Base-by-base conservation (phyloP, 495 filamentous ascomycete genomes). In the Aspergillus heteromorphus region DNA sequence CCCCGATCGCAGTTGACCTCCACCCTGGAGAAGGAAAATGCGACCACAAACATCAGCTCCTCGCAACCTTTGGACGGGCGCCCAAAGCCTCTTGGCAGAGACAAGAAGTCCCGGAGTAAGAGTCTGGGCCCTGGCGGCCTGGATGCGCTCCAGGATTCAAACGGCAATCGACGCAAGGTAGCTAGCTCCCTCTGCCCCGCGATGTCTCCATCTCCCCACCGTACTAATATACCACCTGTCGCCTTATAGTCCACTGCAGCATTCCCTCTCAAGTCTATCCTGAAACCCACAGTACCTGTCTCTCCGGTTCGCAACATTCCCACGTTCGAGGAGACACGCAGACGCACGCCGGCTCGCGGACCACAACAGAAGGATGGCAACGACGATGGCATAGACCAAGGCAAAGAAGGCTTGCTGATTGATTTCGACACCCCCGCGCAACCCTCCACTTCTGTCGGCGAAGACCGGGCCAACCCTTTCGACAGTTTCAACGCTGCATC, bases 101-200 rank as follows among this genome's bases (percentile, higher is more conserved):
- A 77, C 14, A 89, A 86, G 70, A 95, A 95, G 71, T 88, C 85
- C 30, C 83, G 93, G 48, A 97, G 93, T 68, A 97, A 96, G 71
- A 96, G 91, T 66, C 82, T 98, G 56, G 93, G 93, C 1, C 92
- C 92, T 19, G 93, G 91, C 18, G 89, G 92, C 48, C 71, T 96
- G 29, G 91, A 91, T 74, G 83, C 83, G 49, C 76, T 95, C 40
- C 89, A 90, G 66, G 78, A 85, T 56, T 83, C 82, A 18, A 82
- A 77, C 63, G 92, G 89, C 11, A 97, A 97, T 68, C 76, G 88
- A 54, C 83, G 87, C 69, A 86, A 87, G 73, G 90, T 91, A 83
- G 56, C 68, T 65, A 41, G n/a, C 56, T 45, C 55, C 45, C 43
- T 40, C 31, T 11, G 19, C 45, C 27, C 36, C 42, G 31, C 47